Percentiles rank a stretch among this genome's conserved stretches.
phyloP scores from a whole-genome alignment of 2,329 filamentous ascomycete genomes.

The Ascochyta koolunga region DNA sequence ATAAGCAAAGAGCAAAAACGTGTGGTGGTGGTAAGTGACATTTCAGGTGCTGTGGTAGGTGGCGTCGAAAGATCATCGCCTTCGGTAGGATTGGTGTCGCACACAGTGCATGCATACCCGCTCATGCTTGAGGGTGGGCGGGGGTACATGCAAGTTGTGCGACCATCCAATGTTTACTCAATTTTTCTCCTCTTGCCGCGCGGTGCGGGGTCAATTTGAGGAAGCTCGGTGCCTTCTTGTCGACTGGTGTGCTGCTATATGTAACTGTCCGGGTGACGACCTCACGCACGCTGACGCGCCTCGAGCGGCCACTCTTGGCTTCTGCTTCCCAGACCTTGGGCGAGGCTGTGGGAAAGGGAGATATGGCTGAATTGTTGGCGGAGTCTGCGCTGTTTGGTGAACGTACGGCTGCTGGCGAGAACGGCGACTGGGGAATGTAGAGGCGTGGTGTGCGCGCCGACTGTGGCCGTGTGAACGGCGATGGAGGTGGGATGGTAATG shows the following conservation, averaged over 20 bases:
- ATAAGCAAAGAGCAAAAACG: conserved; percentile 10
- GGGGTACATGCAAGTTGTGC: conserved; percentile 23
- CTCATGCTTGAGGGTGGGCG: conserved; percentile 27
- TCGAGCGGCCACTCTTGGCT: conserved; percentile 65
- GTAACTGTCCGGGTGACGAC: conserved; percentile 94
- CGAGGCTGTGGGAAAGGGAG: conserved; percentile 77
- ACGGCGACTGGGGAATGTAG: conserved; percentile 78
- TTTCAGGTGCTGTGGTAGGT: conserved; percentile 20
- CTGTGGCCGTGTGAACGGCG: conserved; percentile 67
- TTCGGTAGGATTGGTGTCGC: conserved; percentile 23
- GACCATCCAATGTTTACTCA: conserved; percentile 48
- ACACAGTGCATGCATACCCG: conserved; percentile 34
- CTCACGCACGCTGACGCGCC: conserved; percentile 76
- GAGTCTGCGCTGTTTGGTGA: conserved; percentile 69
- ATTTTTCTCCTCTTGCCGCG: conserved; percentile 90
- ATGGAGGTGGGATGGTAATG: conserved; percentile 65
- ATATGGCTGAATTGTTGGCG: conserved; percentile 58
- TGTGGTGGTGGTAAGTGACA: conserved; percentile 1
- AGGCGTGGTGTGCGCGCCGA: conserved; percentile 67
- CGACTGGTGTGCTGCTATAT: conserved; percentile 68
- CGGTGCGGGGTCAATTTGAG: conserved; percentile 81
- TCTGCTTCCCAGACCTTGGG: conserved; percentile 81
- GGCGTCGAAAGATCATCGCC: conserved; percentile 28
- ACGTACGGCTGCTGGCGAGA: conserved; percentile 64
- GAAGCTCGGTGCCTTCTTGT: conserved; percentile 50